Evolutionary conservation across 2,329 filamentous ascomycete genomes (phyloP).

Genomic region (Fusarium poae): DNA sequence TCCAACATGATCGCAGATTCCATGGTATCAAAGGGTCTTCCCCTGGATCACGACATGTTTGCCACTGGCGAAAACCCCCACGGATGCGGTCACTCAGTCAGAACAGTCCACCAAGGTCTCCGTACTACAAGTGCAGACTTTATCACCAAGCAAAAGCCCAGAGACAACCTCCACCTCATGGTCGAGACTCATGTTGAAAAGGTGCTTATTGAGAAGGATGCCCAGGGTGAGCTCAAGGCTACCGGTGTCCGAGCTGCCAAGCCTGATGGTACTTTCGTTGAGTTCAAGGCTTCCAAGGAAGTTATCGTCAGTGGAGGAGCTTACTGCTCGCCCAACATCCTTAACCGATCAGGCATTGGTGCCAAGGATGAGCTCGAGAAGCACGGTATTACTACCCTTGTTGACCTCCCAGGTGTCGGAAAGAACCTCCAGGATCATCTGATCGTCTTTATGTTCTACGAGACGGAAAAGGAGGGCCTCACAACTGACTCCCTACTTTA

Average conservation of each 20-base stretch:
- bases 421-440: slow-evolving; percentile 64
- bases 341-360: slow-evolving; percentile 67
- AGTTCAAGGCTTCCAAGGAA: slow-evolving; percentile 55
- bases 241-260: slow-evolving; percentile 59
- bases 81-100: slow-evolving; percentile 67
- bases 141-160: slow-evolving; percentile 55
- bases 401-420: slow-evolving; percentile 63
- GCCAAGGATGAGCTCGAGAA: slow-evolving; percentile 58
- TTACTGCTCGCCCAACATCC: slow-evolving; percentile 65
- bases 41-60: slow-evolving; percentile 71
- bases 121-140: slow-evolving; percentile 68
- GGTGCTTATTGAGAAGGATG: slow-evolving; percentile 59
- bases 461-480: slow-evolving; percentile 63
- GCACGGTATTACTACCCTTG: slow-evolving; percentile 56
- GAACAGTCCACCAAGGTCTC: slow-evolving; percentile 65
- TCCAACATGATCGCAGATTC: slow-evolving; percentile 67
- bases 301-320: slow-evolving; percentile 61
- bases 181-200: slow-evolving; percentile 65
- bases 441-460: slow-evolving; percentile 72
- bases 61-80: slow-evolving; percentile 62
- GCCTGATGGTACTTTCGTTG: slow-evolving; percentile 57
- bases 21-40: slow-evolving; percentile 66
- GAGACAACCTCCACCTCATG: slow-evolving; percentile 61
- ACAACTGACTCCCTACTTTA: slow-evolving; percentile 68
- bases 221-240: slow-evolving; percentile 56